Base-by-base conservation (phyloP, 2,329 filamentous ascomycete genomes). In the Chrysoporthe austroafricana region DNA sequence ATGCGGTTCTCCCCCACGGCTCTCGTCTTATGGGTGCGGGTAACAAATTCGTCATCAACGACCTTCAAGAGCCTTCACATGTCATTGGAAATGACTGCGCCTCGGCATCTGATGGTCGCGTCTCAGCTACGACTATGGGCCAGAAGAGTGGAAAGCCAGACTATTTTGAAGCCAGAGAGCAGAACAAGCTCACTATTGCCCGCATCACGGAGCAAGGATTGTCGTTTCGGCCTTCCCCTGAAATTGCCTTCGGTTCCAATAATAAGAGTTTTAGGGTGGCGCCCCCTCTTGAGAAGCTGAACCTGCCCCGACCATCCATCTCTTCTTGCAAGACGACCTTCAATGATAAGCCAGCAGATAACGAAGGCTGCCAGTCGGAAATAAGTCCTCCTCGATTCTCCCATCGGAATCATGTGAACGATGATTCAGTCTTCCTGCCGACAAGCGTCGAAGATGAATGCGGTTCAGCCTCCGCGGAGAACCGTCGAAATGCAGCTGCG, bases 81-180 rank as follows among this genome's bases (percentile, higher is more conserved):
- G 3, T 43, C 32, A n/a, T n/a, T 21, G 36, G 32, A 16, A 44
- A 60, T 42, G 16, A 21, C 36, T 32, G 50, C n/a, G 36, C 39
- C 39, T n/a, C 43, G 4, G 13, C n/a, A 36, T 36, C 62, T 46
- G 66, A 52, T 26, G 26, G 43, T 34, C 16, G 16, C 9, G 36
- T 63, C 14, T 63, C 63, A 14, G 62, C 48, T 34, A 69, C 73
- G 39, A 54, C 43, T 21, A 65, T 73, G 14, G 72, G 71, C n/a
- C 58, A 46, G 11, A 74, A 67, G 62, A 69, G 71, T 4, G 73
- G 73, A 4, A 76, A 75, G 57, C 9, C 50, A 4, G 73, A 73
- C n/a, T 74, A 69, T 54, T 76, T 75, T 39, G 67, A 66, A 5
- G 74, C 75, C 13, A 70, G 74, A 8, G 72, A 74, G 52, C 63